phyloP scores from a whole-genome alignment of 2,329 filamentous ascomycete genomes.

The Xylaria sp. region DNA sequence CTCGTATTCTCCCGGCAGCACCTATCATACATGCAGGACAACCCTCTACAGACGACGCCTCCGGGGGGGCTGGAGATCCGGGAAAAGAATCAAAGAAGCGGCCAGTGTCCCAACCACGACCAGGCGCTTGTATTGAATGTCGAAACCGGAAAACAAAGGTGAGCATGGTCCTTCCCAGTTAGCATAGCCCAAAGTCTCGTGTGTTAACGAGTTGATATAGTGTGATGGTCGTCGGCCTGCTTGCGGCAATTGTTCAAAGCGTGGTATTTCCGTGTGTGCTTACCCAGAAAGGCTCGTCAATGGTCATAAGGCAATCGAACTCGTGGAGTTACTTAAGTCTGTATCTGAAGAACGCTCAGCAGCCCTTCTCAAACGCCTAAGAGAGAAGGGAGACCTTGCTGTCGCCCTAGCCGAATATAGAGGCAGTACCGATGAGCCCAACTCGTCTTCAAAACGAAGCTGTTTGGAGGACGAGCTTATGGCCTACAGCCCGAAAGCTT shows the following conservation, averaged over 20 bases:
- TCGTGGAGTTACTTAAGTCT: constrained; percentile 35
- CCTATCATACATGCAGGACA: not conserved
- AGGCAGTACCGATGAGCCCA: not conserved
- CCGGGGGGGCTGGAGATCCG: not conserved
- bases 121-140: constrained; percentile 31
- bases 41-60: not conserved
- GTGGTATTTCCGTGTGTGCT: constrained; percentile 19
- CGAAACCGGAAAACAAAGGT: constrained; percentile 31
- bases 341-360: constrained; percentile 29
- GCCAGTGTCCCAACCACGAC: constrained; percentile 11
- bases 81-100: constrained; percentile 8
- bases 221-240: constrained; percentile 31
- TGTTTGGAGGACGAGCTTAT: constrained; percentile 35
- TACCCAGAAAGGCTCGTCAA: constrained; percentile 28
- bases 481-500: constrained; percentile 33
- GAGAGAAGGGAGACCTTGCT: constrained; percentile 31
- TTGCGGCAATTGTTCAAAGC: constrained; percentile 29
- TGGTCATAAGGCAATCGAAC: constrained; percentile 30
- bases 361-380: constrained; percentile 31
- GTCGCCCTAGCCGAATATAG: constrained; percentile 32
- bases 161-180: constrained; percentile 4
- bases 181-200: not conserved
- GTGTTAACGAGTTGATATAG: constrained; percentile 14
- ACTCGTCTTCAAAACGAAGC: not conserved
- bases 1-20: constrained; percentile 16